phyloP scores from a whole-genome alignment of 352 stramenopile species.

The Pythium dissimile region DNA sequence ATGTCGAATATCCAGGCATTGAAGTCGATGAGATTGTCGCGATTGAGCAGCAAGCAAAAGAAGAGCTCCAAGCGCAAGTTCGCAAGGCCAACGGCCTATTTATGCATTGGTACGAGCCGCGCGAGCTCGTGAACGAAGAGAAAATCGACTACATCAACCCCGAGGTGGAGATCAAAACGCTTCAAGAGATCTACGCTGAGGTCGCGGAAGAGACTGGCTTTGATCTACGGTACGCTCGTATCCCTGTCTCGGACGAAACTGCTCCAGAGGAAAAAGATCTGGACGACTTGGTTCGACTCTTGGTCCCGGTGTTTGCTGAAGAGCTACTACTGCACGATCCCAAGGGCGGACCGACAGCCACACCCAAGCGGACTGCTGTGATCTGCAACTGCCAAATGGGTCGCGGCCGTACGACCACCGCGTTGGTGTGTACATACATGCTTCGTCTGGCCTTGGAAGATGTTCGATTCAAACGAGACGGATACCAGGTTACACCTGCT shows the following conservation, averaged over 20 bases:
- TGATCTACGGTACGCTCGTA: constrained; percentile 75
- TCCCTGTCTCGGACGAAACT: constrained; percentile 88
- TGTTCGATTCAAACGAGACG: constrained; percentile 1
- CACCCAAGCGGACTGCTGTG: constrained; percentile 48
- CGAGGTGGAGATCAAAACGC: constrained; percentile 67
- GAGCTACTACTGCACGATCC: constrained; percentile 39
- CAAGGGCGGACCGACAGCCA: not conserved
- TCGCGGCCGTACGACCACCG: constrained; percentile 81
- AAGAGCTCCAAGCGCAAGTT: constrained; percentile 81
- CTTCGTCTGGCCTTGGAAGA: constrained; percentile 71
- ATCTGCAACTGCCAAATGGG: constrained; percentile 92
- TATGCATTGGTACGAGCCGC: constrained; percentile 83
- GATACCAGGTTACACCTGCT: not conserved
- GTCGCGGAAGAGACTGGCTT: constrained; percentile 43
- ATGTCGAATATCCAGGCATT: constrained; percentile 87
- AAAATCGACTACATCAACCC: constrained; percentile 80
- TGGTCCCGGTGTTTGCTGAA: constrained; percentile 59
- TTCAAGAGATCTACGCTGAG: constrained; percentile 69
- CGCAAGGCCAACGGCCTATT: constrained; percentile 68
- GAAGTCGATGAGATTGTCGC: constrained; percentile 85
- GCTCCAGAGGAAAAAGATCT: constrained; percentile 88
- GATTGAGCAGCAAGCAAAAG: constrained; percentile 83
- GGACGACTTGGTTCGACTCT: constrained; percentile 80
- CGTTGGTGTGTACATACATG: constrained; percentile 87
- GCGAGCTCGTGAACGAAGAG: constrained; percentile 75